Evolutionary conservation across 1,284 basidiomycete species (phyloP).

Genomic region (Ustilago trichophora): DNA sequence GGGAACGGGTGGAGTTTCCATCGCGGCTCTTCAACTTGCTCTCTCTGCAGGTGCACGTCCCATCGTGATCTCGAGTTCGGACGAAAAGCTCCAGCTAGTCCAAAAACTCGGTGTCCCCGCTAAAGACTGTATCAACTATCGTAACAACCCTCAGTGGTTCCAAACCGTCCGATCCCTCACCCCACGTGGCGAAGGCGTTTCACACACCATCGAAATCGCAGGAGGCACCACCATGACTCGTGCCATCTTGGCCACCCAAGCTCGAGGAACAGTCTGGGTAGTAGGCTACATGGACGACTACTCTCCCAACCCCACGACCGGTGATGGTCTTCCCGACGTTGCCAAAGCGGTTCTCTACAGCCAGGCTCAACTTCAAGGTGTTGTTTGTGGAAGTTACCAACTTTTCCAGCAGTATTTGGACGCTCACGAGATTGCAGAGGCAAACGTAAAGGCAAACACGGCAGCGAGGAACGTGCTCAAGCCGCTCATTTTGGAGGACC

Average conservation of each 20-base stretch:
- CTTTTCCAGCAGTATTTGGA: constrained; percentile 36
- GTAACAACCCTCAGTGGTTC: constrained; percentile 17
- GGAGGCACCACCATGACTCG: constrained; percentile 28
- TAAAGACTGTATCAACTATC: constrained; percentile 41
- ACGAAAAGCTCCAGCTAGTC: constrained; percentile 26
- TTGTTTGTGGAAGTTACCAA: constrained; percentile 42
- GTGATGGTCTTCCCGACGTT: constrained; percentile 11
- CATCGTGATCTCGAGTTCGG: constrained; percentile 38
- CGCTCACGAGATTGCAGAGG: constrained; percentile 19
- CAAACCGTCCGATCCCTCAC: constrained; percentile 20
- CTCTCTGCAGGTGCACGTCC: constrained; percentile 35
- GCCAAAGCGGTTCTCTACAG: constrained; percentile 36
- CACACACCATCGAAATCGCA: constrained; percentile 47
- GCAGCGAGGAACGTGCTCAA: constrained; percentile 14
- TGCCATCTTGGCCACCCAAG: constrained; percentile 24
- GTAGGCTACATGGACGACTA: constrained; percentile 51
- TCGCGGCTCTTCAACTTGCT: constrained; percentile 36
- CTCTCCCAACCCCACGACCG: neutral
- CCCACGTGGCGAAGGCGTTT: constrained; percentile 18
- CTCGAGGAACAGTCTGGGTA: constrained; percentile 28
- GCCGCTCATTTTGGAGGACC: constrained; percentile 15
- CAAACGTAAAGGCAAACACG: neutral
- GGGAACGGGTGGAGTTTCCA: constrained; percentile 40
- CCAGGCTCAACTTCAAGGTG: constrained; percentile 34
- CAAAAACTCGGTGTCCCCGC: constrained; percentile 20